Evolutionary conservation across 768 basidiomycete species (phyloP), one percentile per base, ranked within the genome.

Genomic region (Tremella mesenterica): DNA sequence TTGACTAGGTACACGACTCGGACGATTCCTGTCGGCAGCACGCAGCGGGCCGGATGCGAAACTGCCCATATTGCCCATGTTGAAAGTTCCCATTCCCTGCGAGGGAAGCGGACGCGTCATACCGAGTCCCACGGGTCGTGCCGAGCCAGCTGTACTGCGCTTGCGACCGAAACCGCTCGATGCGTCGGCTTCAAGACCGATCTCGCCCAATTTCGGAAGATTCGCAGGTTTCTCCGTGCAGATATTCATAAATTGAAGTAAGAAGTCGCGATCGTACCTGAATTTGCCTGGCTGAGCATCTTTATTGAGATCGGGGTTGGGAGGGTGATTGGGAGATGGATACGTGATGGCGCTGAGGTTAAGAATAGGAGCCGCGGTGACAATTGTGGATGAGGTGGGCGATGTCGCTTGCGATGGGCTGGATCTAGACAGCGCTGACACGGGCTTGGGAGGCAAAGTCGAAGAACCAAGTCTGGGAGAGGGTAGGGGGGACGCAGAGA

Each of bases 191-290:
- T 91, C 89, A 48, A 96, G 81, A 51, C 93, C 93, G 64, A 97
- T 85, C 9, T 85, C 84, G 60, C 90, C 89, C 50, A 96, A 80
- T 56, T 88, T 82, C 34, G 90, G 89, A 25, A 96, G 83, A 51
- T 81, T 79, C 50, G 88, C 89, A 2, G 95, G 93, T 74, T 91
- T 92, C 76, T 96, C 93, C 73, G 83, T 87, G 79, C 95, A 99
- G 56, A 93, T 75, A 21, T 76, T 75, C 87, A 95, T 91, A 77
- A 99, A 99, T 71, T 99, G 93, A 54, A 99, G 75, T 23, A 99
- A 80, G 82, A 99, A 99, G 18, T 92, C 89, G 30, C 92, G 89
- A 72, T 96, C 90, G 71, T 99, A 99, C 66, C 93, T 89, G 78
- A 89, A 93, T 74, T 89, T 92, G 63, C 90, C 90, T 52, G 88